Base-by-base conservation (phyloP, 176 grass and related monocot species). In the Cenchrus fungigraminus region DNA sequence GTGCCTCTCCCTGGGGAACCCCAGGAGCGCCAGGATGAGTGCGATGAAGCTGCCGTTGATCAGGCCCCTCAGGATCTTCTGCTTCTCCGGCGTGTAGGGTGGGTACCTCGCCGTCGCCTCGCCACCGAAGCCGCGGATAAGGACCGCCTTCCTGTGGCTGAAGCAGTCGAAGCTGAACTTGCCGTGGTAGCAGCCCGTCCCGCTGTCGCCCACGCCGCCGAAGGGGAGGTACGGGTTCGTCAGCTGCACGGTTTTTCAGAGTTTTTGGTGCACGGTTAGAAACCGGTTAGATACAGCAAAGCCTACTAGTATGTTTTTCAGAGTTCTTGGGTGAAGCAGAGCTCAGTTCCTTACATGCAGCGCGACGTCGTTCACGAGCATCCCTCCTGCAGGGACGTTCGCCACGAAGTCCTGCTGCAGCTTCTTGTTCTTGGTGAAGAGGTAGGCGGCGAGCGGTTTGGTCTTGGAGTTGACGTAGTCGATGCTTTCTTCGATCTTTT, bases 161-260 rank as follows among this genome's bases (percentile, higher is more conserved):
- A 98, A 98, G 67, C 89, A 80, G 61, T 95, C 96, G 29, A 95
- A 98, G 64, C 83, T 89, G 73, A 98, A 98, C 69, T 95, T 98
- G 40, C 96, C 96, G 4, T 98, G 96, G 86, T 98, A 98, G 2
- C 81, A 79, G 16, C 96, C 96, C 1, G 68, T 94, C 32, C 96
- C 96, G 7, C 96, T 98, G 19, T 98, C 93, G 11, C 93, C 93
- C 3, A 98, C 93, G 12, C 96, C 96, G 4, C 96, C 96, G 17
- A 98, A 98, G 3, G 96, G 96, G 46, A 98, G 12, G 45, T 89
- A 31, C 0, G 77, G 91, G 61, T 98, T 98, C 20, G 86, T 10
- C 28, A 95, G 83, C 96, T 98, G 84, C 68, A 65, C 68, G 59
- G 2, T 7, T 49, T 40, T 40, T 40, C 37, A 40, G 3, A 3